Evolutionary conservation across 2,329 filamentous ascomycete species (phyloP).

Genomic region (Fusarium nygamai): DNA sequence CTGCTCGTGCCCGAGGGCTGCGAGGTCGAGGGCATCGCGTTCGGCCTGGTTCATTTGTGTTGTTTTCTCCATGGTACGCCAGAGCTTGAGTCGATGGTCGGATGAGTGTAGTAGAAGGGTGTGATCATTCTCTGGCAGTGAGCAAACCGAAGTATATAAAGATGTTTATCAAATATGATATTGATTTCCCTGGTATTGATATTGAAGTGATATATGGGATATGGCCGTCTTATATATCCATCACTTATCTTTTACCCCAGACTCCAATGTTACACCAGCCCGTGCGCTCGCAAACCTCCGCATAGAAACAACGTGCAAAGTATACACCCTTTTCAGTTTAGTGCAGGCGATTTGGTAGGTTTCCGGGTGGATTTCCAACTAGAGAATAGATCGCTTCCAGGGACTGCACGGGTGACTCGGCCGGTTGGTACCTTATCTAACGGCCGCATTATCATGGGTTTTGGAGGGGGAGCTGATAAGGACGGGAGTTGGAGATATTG

Average conservation of each 20-base stretch:
- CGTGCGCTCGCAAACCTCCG: slow-evolving; percentile 12
- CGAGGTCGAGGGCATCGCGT: slow-evolving; percentile 47
- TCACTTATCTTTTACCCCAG: slow-evolving; percentile 27
- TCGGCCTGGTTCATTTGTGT: slow-evolving; percentile 36
- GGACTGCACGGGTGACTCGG: not conserved
- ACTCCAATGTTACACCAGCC: not conserved
- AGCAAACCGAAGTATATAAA: not conserved
- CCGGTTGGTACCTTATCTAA: slow-evolving; percentile 3
- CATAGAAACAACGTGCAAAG: slow-evolving; percentile 17
- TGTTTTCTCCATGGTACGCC: slow-evolving; percentile 36
- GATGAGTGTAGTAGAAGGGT: not conserved
- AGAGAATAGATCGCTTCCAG: slow-evolving; percentile 3
- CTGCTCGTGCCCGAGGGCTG: slow-evolving; percentile 52
- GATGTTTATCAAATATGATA: not conserved
- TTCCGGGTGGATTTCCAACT: slow-evolving; percentile 5
- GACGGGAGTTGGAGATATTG: not conserved
- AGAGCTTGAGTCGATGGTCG: slow-evolving; percentile 34
- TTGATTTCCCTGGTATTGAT: not conserved
- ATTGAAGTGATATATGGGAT: not conserved
- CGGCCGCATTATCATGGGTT: not conserved
- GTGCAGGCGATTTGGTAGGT: not conserved
- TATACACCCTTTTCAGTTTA: slow-evolving; percentile 30
- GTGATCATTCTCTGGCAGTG: slow-evolving; percentile 35
- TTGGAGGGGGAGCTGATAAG: slow-evolving; percentile 5
- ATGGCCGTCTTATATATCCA: slow-evolving; percentile 17